A percentile compares a stretch with the other conserved stretches of the same genome.
phyloP scores from a whole-genome alignment of 1,139 yeast genomes.

The Geotrichum klebahnii region DNA sequence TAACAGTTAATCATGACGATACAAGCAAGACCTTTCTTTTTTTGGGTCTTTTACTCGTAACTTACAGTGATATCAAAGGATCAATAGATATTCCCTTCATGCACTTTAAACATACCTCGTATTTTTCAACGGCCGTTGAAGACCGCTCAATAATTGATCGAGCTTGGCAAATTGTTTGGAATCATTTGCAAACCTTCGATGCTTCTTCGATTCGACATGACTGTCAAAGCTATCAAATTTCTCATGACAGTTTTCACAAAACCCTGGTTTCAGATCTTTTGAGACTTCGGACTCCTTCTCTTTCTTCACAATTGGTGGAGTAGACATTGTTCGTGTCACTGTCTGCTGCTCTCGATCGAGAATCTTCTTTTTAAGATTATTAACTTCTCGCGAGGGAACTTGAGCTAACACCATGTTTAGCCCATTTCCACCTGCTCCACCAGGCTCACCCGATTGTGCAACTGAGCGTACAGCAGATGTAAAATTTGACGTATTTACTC shows the following conservation, averaged over 20 bases:
- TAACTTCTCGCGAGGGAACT: conserved; percentile 63
- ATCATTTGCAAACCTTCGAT: conserved; percentile 74
- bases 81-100: background rate
- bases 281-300: conserved; percentile 1
- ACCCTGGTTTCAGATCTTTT: conserved; percentile 31
- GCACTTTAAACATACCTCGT: background rate
- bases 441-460: conserved; percentile 36
- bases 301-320: background rate
- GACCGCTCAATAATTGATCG: conserved; percentile 45
- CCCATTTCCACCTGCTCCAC: conserved; percentile 56
- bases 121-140: conserved; percentile 14
- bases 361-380: conserved; percentile 53
- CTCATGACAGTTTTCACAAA: conserved; percentile 91
- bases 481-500: conserved; percentile 61
- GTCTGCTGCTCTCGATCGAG: conserved; percentile 28
- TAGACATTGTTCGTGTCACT: background rate
- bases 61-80: background rate
- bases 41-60: background rate
- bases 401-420: conserved; percentile 64
- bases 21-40: background rate
- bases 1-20: background rate
- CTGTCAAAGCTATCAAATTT: conserved; percentile 76
- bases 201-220: conserved; percentile 68
- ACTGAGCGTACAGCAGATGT: conserved; percentile 41
- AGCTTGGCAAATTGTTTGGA: conserved; percentile 69